These are phyloP conservation scores for Discostella pseudostelligera DNA, from an alignment of 108 stramenopile genomes.

Conservation along the genomic window DNA sequence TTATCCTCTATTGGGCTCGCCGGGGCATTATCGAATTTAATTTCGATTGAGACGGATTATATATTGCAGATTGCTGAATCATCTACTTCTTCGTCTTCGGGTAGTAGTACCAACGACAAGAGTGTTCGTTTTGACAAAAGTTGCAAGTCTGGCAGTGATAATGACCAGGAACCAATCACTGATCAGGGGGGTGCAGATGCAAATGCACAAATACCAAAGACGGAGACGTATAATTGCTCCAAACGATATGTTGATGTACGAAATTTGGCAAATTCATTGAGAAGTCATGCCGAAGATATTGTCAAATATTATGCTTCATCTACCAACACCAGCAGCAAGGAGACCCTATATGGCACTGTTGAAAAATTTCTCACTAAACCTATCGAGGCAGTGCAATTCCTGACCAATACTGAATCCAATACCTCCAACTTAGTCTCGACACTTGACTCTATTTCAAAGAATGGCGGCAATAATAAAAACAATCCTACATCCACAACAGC, in stretches of 20 bases:
- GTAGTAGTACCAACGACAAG: neutral
- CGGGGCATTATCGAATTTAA: neutral
- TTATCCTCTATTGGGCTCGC: neutral
- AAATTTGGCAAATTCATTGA: conserved; percentile 18
- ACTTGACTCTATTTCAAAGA: conserved; percentile 17
- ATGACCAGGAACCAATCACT: too few species aligned
- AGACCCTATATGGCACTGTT: neutral
- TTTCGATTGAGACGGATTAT: conserved; percentile 29
- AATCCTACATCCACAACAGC: neutral
- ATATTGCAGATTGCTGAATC: conserved; percentile 16
- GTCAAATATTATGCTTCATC: conserved; percentile 12
- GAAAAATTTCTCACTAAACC: conserved; percentile 9
- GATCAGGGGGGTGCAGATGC: too few species aligned
- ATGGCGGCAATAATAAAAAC: neutral
- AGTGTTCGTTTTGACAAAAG: neutral
- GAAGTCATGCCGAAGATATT: conserved; percentile 14
- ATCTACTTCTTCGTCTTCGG: neutral
- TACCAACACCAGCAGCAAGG: neutral
- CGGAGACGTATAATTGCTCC: conserved; percentile 20
- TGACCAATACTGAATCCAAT: conserved; percentile 33
- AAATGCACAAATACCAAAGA: too few species aligned
- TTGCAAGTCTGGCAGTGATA: too few species aligned
- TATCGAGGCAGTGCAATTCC: conserved; percentile 16
- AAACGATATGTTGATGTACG: conserved; percentile 26
- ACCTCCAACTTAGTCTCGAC: conserved; percentile 14